Conservation (phyloP, 106 monocot genomes). For the Vanilla planifolia region DNA sequence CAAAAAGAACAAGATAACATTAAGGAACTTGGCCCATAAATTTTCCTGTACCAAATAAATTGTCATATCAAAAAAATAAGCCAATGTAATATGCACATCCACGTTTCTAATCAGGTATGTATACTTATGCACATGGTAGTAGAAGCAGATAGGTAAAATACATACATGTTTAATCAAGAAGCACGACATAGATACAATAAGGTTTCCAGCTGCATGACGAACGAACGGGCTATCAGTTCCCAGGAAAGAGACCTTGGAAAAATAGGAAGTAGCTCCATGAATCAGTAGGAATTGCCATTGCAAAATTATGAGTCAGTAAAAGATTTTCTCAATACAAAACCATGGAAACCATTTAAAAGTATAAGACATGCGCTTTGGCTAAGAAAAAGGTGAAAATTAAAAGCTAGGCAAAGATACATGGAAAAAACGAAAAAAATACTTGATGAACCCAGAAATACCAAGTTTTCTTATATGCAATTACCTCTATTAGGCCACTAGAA, state of each 20-base stretch:
- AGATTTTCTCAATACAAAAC: neutral
- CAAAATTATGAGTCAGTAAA: neutral
- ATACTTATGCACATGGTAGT: neutral
- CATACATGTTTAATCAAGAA: conserved; percentile 47
- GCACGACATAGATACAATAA: conserved; percentile 32
- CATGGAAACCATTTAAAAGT: too few relatives aligned
- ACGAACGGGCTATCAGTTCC: conserved; percentile 34
- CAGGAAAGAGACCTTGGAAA: conserved; percentile 36
- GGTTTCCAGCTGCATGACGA: conserved; percentile 46
- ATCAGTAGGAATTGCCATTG: neutral
- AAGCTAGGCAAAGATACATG: neutral
- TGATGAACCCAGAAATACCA: neutral
- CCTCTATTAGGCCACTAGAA: neutral
- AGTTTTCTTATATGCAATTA: neutral
- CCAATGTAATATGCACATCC: neutral
- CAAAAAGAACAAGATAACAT: conserved; percentile 38
- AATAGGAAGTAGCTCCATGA: neutral
- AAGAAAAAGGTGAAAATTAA: too few relatives aligned
- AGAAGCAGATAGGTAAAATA: conserved; percentile 8
- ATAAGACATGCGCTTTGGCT: too few relatives aligned
- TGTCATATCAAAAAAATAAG: neutral
- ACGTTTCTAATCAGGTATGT: neutral
- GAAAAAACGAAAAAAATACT: neutral
- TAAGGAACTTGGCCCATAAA: conserved; percentile 42
- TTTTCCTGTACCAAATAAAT: conserved; percentile 18